phyloP scores from a whole-genome alignment of 2,329 filamentous ascomycete genomes.

The Lasiodiplodia hormozganensis region DNA sequence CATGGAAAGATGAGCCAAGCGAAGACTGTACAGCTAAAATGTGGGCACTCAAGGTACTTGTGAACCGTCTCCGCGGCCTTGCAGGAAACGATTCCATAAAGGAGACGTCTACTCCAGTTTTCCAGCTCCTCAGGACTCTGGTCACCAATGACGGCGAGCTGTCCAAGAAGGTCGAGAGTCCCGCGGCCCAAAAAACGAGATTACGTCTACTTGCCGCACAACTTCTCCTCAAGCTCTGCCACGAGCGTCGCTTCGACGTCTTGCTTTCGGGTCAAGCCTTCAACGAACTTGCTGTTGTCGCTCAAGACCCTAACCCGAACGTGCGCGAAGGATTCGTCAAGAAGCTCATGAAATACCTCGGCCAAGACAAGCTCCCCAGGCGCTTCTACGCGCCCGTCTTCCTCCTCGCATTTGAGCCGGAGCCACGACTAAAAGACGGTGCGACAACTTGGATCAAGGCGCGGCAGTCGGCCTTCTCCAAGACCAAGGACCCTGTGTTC shows the following conservation, averaged over 20 bases:
- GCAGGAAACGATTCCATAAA: slow-evolving; percentile 57
- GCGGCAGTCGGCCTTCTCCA: slow-evolving; percentile 70
- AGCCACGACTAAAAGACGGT: slow-evolving; percentile 72
- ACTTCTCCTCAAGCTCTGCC: slow-evolving; percentile 81
- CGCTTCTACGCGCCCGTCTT: slow-evolving; percentile 93
- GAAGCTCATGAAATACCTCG: slow-evolving; percentile 90
- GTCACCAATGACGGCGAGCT: slow-evolving; percentile 80
- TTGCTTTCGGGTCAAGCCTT: slow-evolving; percentile 76
- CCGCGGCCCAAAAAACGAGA: slow-evolving; percentile 78
- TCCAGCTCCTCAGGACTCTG: slow-evolving; percentile 79
- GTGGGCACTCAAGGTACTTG: slow-evolving; percentile 82
- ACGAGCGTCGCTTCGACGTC: slow-evolving; percentile 76
- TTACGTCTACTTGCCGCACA: slow-evolving; percentile 83
- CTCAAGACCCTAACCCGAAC: slow-evolving; percentile 76
- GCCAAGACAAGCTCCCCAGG: slow-evolving; percentile 70
- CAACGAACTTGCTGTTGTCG: slow-evolving; percentile 78
- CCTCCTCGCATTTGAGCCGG: slow-evolving; percentile 88
- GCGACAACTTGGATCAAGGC: slow-evolving; percentile 90
- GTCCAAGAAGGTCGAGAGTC: slow-evolving; percentile 74
- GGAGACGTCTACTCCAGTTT: slow-evolving; percentile 69
- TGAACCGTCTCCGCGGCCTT: slow-evolving; percentile 79
- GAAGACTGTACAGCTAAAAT: slow-evolving; percentile 84
- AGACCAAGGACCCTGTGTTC: slow-evolving; percentile 66
- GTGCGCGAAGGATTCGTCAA: slow-evolving; percentile 82
- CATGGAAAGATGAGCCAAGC: slow-evolving; percentile 68